Evolutionary conservation across 352 stramenopile genomes (phyloP), one percentile per base, ranked within the genome.

Genomic region (Plasmopara muralis): DNA sequence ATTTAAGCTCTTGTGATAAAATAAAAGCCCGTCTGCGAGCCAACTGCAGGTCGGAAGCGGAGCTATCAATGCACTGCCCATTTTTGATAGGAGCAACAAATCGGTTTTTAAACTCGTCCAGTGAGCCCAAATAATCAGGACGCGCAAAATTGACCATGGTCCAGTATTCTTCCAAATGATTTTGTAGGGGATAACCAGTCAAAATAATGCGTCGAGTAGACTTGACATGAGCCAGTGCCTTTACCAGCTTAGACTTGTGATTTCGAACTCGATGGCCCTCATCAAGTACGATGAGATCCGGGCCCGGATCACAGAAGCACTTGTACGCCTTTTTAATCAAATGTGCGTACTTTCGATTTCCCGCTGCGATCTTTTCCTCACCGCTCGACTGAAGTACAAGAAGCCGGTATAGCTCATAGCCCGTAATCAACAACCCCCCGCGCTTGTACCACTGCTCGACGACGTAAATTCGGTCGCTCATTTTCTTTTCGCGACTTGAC

Each of bases 131-230:
- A 43, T 83, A 94, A 50, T 91, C 70, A 0, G 82, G 85, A 28
- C 85, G 68, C 4, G 84, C 84, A 57, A 95, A 96, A 43, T 95
- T 93, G 28, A 96, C 84, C 84, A 96, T 95, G 9, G 83, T 94
- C 83, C 83, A 96, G 61, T 95, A 96, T 64, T 96, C 87, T 42
- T 95, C 84, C 42, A 98, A 56, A 62, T 98, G 94, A 54, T 98
- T 98, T 55, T 98, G 93, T 47, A 98, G 70, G 13, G 95, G 95
- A 35, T 97, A 98, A 5, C 95, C 95, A 2, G 93, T 98, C 9
- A 98, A 61, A 6, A 98, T 88, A 45, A 98, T 87, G 9, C 93
- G 77, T n/a, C 82, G 75, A 38, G 81, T 75, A 6, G 85, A 95
- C 49, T 87, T 77, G 3, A 95, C 83, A 38, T 90, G 64, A 16